Evolutionary conservation across 2,329 filamentous ascomycete genomes (phyloP).

Genomic region (Botryotinia globosa): DNA sequence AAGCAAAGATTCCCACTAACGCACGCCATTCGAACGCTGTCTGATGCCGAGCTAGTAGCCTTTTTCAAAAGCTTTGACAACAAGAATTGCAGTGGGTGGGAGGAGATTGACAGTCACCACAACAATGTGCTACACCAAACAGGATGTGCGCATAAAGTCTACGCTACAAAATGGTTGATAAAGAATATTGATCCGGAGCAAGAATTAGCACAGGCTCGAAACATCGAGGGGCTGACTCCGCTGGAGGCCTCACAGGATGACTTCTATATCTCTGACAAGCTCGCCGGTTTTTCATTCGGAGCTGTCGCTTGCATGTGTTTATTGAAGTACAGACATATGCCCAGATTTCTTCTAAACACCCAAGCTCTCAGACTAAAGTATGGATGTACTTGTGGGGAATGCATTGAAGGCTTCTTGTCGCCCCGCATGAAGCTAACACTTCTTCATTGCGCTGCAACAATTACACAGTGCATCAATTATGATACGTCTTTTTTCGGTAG

Average conservation of each 20-base stretch:
- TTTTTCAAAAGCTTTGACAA: background rate
- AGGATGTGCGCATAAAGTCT: constrained; percentile 21
- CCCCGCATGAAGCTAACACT: constrained; percentile 40
- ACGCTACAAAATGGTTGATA: constrained; percentile 35
- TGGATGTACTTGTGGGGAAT: constrained; percentile 42
- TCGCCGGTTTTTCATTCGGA: constrained; percentile 35
- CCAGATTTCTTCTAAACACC: background rate
- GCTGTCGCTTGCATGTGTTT: constrained; percentile 24
- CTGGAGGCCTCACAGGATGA: constrained; percentile 36
- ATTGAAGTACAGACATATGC: background rate
- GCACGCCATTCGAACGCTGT: background rate
- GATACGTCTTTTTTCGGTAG: background rate
- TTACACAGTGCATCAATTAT: background rate
- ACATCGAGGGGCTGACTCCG: constrained; percentile 39
- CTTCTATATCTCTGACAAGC: constrained; percentile 38
- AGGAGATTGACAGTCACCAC: constrained; percentile 17
- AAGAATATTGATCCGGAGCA: constrained; percentile 13
- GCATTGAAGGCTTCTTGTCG: constrained; percentile 42
- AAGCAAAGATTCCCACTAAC: background rate
- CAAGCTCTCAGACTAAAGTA: constrained; percentile 34
- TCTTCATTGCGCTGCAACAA: background rate
- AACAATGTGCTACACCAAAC: constrained; percentile 28
- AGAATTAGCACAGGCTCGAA: constrained; percentile 29
- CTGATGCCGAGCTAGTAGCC: constrained; percentile 20
- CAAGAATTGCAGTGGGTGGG: constrained; percentile 19